These are phyloP conservation scores for Neophaeococcomyces aloes DNA, from an alignment of 2,329 filamentous ascomycete genomes.

Conservation along the genomic window DNA sequence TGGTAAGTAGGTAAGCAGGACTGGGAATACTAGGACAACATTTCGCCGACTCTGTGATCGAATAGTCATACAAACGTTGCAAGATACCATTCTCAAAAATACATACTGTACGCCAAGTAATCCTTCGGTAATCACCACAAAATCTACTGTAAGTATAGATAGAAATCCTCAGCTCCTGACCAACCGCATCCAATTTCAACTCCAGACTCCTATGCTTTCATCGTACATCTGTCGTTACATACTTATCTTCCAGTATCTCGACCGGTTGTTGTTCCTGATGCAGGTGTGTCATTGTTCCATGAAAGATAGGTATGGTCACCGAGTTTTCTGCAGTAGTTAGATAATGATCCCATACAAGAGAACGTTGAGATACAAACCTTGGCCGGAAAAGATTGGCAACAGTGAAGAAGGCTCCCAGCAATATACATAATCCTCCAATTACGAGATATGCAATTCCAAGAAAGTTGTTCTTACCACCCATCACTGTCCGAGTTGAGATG, in stretches of 20 bases:
- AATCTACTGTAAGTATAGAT: no score
- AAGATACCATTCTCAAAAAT: no score
- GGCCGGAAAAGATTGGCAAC: conserved; percentile 84
- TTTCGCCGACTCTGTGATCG: no score
- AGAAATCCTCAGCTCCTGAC: no score
- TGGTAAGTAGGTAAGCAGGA: no score
- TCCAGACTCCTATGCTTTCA: conserved; percentile 6
- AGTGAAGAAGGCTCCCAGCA: conserved; percentile 80
- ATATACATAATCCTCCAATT: conserved; percentile 82
- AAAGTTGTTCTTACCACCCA: conserved; percentile 92
- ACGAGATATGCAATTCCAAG: conserved; percentile 93
- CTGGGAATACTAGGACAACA: no score
- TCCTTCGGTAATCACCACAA: no score
- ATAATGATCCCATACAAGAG: neutral
- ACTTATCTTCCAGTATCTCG: conserved; percentile 35
- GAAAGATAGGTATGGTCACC: conserved; percentile 95
- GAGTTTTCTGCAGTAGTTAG: conserved; percentile 60
- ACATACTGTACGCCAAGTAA: no score
- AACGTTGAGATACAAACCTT: conserved; percentile 46
- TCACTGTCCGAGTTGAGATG: conserved; percentile 65
- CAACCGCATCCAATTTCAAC: neutral
- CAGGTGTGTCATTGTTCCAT: conserved; percentile 67
- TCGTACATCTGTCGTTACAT: neutral
- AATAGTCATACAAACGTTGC: no score
- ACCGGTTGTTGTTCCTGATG: conserved; percentile 43